Conservation (phyloP, 1,284 basidiomycete species). For the Naganishia liquefaciens region DNA sequence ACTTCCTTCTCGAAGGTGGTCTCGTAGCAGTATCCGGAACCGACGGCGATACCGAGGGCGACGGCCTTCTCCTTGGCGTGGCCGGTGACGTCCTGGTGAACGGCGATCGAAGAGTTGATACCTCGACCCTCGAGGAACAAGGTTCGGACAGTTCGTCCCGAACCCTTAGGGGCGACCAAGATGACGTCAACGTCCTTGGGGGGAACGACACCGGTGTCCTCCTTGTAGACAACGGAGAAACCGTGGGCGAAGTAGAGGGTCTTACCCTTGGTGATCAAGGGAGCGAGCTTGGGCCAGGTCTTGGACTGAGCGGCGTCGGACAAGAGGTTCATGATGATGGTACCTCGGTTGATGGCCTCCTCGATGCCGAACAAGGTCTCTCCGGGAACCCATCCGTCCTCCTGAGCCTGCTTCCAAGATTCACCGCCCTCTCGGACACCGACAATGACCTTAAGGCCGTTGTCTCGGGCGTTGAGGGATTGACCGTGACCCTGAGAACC, state of each 20-base stretch:
- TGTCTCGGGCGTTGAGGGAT: constrained; percentile 97
- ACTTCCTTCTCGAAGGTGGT: constrained; percentile 71
- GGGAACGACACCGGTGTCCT: constrained; percentile 91
- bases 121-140: constrained; percentile 99
- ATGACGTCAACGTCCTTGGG: constrained; percentile 97
- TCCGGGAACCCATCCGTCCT: constrained; percentile 98
- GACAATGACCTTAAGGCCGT: constrained; percentile 97
- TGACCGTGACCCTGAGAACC: constrained; percentile 98
- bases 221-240: constrained; percentile 98
- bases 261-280: constrained; percentile 97
- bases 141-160: constrained; percentile 96
- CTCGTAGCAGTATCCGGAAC: constrained; percentile 96
- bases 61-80: constrained; percentile 97
- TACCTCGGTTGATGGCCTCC: constrained; percentile 92
- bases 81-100: constrained; percentile 82
- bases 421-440: constrained; percentile 97
- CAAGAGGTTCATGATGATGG: constrained; percentile 99
- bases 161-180: constrained; percentile 98
- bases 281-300: constrained; percentile 85
- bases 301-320: constrained; percentile 97
- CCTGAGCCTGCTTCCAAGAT: constrained; percentile 87
- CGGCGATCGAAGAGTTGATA: constrained; percentile 57
- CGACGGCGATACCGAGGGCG: constrained; percentile 90
- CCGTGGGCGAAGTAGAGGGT: constrained; percentile 99
- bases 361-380: constrained; percentile 98